phyloP scores from a whole-genome alignment of 768 basidiomycete genomes.

The Amanita subjunquillea region DNA sequence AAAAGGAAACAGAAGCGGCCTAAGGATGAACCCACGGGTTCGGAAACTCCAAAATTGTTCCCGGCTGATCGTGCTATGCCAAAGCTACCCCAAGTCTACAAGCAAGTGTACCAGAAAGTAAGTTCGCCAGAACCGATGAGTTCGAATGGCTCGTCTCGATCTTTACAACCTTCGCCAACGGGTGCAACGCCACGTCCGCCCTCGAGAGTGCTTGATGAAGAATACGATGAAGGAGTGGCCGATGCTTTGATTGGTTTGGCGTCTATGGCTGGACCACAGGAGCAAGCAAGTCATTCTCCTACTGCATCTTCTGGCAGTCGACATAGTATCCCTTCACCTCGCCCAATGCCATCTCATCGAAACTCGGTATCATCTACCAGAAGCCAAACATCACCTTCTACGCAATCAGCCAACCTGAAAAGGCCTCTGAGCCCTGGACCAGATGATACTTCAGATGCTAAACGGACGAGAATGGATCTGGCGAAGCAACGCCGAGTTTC shows the following conservation, averaged over 20 bases:
- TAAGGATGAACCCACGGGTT: slow-evolving; percentile 36
- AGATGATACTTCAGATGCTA: slow-evolving; percentile 43
- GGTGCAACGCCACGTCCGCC: slow-evolving; percentile 49
- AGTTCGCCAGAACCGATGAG: slow-evolving; percentile 54
- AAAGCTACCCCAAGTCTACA: slow-evolving; percentile 15
- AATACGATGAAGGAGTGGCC: slow-evolving; percentile 85
- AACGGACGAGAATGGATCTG: slow-evolving; percentile 54
- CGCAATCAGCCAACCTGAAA: slow-evolving; percentile 39
- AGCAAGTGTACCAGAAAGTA: slow-evolving; percentile 27
- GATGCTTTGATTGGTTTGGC: slow-evolving; percentile 75
- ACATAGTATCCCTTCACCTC: slow-evolving; percentile 37
- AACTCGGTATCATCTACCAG: slow-evolving; percentile 59
- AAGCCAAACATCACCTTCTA: slow-evolving; percentile 55
- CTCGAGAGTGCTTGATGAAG: slow-evolving; percentile 72
- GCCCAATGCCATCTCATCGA: slow-evolving; percentile 43
- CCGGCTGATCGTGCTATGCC: slow-evolving; percentile 20
- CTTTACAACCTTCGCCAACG: slow-evolving; percentile 65
- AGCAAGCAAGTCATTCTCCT: slow-evolving; percentile 38
- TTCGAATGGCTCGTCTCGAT: slow-evolving; percentile 56
- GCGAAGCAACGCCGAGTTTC: slow-evolving; percentile 44
- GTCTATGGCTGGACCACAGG: slow-evolving; percentile 15
- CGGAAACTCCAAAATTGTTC: slow-evolving; percentile 34
- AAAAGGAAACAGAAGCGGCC: slow-evolving; percentile 11
- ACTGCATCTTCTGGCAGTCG: slow-evolving; percentile 50
- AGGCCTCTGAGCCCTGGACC: slow-evolving; percentile 59